Conservation (phyloP, 148 eudicot genomes). For the Rheum nobile region DNA sequence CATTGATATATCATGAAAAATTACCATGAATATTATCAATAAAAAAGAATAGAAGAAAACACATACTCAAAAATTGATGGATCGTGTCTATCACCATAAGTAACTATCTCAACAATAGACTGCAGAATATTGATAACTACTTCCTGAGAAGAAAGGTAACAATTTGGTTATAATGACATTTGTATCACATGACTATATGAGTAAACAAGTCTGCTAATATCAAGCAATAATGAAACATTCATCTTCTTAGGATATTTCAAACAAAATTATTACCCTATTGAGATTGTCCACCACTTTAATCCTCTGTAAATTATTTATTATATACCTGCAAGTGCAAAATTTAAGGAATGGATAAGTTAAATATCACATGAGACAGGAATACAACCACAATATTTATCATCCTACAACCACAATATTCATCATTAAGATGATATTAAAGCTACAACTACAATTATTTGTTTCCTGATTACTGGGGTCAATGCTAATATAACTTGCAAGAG, state of each 20-base stretch:
- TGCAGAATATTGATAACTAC: constrained; percentile 34
- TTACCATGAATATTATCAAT: background rate
- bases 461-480: background rate
- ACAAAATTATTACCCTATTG: constrained; percentile 24
- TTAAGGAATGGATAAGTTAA: background rate
- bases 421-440: background rate
- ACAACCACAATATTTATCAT: background rate
- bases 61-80: constrained; percentile 35
- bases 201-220: background rate
- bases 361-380: background rate
- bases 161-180: background rate
- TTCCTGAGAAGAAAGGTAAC: constrained; percentile 17
- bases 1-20: background rate
- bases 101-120: constrained; percentile 36
- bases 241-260: background rate
- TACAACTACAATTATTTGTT: background rate
- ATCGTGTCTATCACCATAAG: constrained; percentile 42
- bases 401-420: background rate
- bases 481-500: background rate
- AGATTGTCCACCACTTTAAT: constrained; percentile 27
- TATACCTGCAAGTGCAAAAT: constrained; percentile 16
- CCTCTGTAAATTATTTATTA: constrained; percentile 25
- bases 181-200: background rate
- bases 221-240: background rate
- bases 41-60: constrained; percentile 6